A percentile compares a stretch with the other conserved stretches of the same genome.
Evolutionary conservation across 306 rosid genomes (phyloP).

Genomic region (Trifolium repens): DNA sequence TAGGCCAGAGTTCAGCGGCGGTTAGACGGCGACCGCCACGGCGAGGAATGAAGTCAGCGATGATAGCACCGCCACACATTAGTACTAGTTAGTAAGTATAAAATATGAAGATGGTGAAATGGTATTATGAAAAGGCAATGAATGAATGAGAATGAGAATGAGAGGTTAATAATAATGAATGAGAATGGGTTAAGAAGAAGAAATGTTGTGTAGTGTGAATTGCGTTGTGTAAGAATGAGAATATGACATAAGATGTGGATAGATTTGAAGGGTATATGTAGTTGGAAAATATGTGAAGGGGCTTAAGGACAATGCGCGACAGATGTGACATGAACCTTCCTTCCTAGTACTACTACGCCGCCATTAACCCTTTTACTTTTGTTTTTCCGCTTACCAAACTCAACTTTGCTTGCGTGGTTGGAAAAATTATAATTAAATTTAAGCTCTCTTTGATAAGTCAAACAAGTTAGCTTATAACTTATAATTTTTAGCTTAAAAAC

Average conservation of each 20-base stretch:
- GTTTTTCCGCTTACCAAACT: not conserved
- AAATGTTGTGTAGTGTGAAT: not conserved
- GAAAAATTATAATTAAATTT: too few species aligned
- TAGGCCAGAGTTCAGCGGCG: constrained; percentile 70
- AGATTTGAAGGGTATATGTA: constrained; percentile 43
- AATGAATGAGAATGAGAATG: not conserved
- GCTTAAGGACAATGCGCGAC: constrained; percentile 4
- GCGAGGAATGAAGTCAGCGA: constrained; percentile 69
- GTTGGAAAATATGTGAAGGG: not conserved
- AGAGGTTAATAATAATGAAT: not conserved
- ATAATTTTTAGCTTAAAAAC: too few species aligned
- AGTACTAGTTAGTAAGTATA: not conserved
- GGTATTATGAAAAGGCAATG: constrained; percentile 1
- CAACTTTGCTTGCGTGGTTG: too few species aligned
- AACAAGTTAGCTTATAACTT: too few species aligned
- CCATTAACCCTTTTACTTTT: not conserved
- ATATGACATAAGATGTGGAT: constrained; percentile 14
- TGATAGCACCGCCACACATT: constrained; percentile 90
- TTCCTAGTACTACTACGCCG: not conserved
- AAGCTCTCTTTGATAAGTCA: too few species aligned
- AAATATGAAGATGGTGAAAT: not conserved
- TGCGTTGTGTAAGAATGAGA: not conserved
- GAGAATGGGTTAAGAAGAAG: too few species aligned
- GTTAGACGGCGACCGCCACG: constrained; percentile 50
- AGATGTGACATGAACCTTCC: constrained; percentile 40